A percentile compares a stretch with the other conserved stretches of the same genome.
Conservation (phyloP, 768 basidiomycete species). For the Tricholoma saponaceum region DNA sequence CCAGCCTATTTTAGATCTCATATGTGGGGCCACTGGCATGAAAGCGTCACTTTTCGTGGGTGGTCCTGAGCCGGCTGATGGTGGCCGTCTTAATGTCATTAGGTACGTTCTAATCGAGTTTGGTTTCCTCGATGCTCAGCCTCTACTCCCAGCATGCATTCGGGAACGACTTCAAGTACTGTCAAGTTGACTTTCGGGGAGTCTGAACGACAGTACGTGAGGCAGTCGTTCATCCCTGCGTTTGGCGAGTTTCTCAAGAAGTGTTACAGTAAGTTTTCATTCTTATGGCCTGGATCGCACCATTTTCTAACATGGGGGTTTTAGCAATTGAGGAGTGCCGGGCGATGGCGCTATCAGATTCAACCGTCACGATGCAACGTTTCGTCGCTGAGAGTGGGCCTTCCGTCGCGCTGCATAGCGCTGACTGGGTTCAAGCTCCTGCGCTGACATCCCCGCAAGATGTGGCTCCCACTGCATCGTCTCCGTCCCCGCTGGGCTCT, state of each 20-base stretch:
- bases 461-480: no score
- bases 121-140: not conserved
- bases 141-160: slow-evolving; percentile 13
- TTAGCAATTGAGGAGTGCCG: not conserved
- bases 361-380: not conserved
- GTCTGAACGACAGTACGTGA: slow-evolving; percentile 7
- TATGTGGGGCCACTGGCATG: slow-evolving; percentile 11
- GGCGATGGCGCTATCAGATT: not conserved
- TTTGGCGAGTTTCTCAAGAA: slow-evolving; percentile 14
- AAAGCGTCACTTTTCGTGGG: slow-evolving; percentile 11
- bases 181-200: slow-evolving; percentile 15
- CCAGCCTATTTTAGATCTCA: slow-evolving; percentile 9
- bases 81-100: not conserved
- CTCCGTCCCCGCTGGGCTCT: no score
- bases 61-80: slow-evolving; percentile 3
- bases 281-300: not conserved
- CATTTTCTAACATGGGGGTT: not conserved
- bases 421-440: no score
- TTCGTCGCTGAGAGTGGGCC: no score
- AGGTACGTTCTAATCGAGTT: not conserved
- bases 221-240: slow-evolving; percentile 11
- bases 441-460: no score
- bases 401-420: no score
- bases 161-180: slow-evolving; percentile 13
- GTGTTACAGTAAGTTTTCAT: slow-evolving; percentile 1